A percentile compares a stretch with the other conserved stretches of the same genome.
These are phyloP conservation scores for Dalechampia spathulata DNA, from an alignment of 441 rosid species.

Conservation along the genomic window DNA sequence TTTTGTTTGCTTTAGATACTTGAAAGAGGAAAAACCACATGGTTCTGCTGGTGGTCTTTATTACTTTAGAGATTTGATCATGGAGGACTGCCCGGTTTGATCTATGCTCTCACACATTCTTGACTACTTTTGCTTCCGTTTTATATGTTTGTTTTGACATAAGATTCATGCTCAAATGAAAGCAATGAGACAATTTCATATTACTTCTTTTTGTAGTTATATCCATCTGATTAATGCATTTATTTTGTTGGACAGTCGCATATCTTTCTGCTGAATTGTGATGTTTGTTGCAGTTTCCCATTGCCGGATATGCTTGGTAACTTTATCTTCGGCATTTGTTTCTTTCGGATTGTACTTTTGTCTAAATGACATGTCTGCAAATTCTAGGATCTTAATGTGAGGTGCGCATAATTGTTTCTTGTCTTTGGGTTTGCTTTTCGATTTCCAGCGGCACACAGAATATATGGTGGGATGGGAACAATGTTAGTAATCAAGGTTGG, in stretches of 20 bases:
- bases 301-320: constrained; percentile 65
- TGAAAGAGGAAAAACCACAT: constrained; percentile 77
- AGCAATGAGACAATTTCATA: no score
- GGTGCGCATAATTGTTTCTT: not conserved
- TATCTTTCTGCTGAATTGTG: constrained; percentile 63
- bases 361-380: not conserved
- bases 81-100: constrained; percentile 72
- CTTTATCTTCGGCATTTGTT: constrained; percentile 6
- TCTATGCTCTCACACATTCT: constrained; percentile 5
- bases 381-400: not conserved
- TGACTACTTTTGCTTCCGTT: not conserved
- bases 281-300: constrained; percentile 84
- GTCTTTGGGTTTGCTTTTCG: not conserved
- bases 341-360: not conserved
- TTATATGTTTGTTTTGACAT: not conserved
- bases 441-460: constrained; percentile 54
- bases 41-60: constrained; percentile 87
- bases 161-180: no score
- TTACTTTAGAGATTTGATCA: constrained; percentile 55
- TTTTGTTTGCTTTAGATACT: constrained; percentile 39
- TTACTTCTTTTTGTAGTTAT: not conserved
- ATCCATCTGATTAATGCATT: not conserved
- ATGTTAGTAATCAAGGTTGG: constrained; percentile 72
- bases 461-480: constrained; percentile 72
- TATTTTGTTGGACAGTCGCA: constrained; percentile 46